Conservation (phyloP, 805 yeast genomes). For the Saturnispora besseyi region DNA sequence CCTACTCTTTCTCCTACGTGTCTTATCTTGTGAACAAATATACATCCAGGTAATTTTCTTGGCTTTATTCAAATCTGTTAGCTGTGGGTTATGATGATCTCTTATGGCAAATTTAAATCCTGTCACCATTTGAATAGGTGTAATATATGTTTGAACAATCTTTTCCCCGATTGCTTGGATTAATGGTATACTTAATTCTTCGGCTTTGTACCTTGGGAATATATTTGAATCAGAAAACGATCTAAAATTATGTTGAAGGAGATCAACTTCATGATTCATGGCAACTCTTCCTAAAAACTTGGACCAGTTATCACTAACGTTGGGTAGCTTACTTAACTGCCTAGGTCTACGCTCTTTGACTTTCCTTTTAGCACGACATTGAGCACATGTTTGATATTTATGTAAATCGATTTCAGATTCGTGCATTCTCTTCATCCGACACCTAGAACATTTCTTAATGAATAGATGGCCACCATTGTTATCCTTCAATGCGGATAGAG, state of each 20-base stretch:
- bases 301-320: slow-evolving; percentile 27
- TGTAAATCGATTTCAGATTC: slow-evolving; percentile 28
- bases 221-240: slow-evolving; percentile 25
- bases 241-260: slow-evolving; percentile 29
- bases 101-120: slow-evolving; percentile 37
- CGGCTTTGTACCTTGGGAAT: slow-evolving; percentile 28
- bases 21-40: slow-evolving; percentile 36
- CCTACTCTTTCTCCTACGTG: slow-evolving; percentile 35
- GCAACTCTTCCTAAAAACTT: slow-evolving; percentile 29
- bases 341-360: slow-evolving; percentile 26
- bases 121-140: slow-evolving; percentile 33
- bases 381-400: slow-evolving; percentile 35
- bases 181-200: slow-evolving; percentile 25
- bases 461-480: slow-evolving; percentile 1
- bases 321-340: slow-evolving; percentile 27
- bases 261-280: slow-evolving; percentile 28
- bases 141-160: slow-evolving; percentile 29
- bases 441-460: slow-evolving; percentile 35
- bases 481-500: background rate
- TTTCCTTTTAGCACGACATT: slow-evolving; percentile 33
- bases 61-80: slow-evolving; percentile 25
- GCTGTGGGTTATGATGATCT: slow-evolving; percentile 33
- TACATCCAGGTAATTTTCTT: slow-evolving; percentile 37
- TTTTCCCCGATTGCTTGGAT: slow-evolving; percentile 29
- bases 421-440: slow-evolving; percentile 31